Evolutionary conservation across 352 stramenopile species (phyloP), one percentile per base, ranked within the genome.

Genomic region (Phytophthora syringae): DNA sequence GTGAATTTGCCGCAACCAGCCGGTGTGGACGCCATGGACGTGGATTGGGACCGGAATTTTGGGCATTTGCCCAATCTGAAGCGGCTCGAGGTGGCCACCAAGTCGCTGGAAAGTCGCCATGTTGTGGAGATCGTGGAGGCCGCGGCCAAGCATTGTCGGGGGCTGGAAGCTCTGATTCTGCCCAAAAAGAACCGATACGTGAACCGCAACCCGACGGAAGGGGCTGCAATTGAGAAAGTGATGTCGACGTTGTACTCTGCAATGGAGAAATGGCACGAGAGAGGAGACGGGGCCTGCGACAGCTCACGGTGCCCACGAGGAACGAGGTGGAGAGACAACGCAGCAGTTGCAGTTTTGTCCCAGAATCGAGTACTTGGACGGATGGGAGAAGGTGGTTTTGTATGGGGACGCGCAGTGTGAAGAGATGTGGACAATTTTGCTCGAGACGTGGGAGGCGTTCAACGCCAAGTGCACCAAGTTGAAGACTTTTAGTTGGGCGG

Each of bases 381-480:
- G 42, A 9, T 24, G 37, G 12, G 16, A 34, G 20, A 28, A 43
- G n/a, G 36, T 43, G 2, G n/a, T 43, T 43, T 43, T 15, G 15
- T 43, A 43, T 12, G 16, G 36, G 20, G 36, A 43, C 36, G 36
- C 36, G n/a, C 36, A 21, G 15, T 42, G 34, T n/a, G 34, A 42
- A 13, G 34, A 42, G 34, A 50, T 45, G 30, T 61, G 53, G 42
- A 16, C 15, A 1, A 25, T 53, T 44, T 45, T 40, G 5, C 18
- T 53, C 27, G 42, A 61, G 7, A 61, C 27, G 18, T 61, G 53
- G 53, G 15, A 22, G n/a, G 18, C 4, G 7, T 61, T 61, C 28
- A 61, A 61, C 27, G 20, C 39, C 15, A 45, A 22, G 7, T 61
- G 53, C 28, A 45, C 39, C 11, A n/a, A 25, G 1, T 11, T 61